Evolutionary conservation across 75 land plant genomes (phyloP).

Genomic region (Cryptomeria japonica): DNA sequence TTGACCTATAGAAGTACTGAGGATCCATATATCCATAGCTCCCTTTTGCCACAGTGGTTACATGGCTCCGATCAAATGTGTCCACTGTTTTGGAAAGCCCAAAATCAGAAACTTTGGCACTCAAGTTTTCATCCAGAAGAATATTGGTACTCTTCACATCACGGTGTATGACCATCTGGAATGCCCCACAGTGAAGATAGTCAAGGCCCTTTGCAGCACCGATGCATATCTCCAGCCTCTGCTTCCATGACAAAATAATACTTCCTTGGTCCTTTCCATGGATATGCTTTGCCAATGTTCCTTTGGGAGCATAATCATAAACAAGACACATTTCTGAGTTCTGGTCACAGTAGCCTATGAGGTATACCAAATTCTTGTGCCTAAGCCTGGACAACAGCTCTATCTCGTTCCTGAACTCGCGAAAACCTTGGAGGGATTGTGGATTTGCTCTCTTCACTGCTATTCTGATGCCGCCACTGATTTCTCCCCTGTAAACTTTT

Average conservation of each 20-base stretch:
- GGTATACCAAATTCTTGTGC: slow-evolving; percentile 26
- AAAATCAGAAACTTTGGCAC: slow-evolving; percentile 35
- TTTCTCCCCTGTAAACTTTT: slow-evolving; percentile 38
- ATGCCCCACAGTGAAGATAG: slow-evolving; percentile 33
- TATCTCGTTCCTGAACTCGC: slow-evolving; percentile 28
- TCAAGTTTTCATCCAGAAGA: slow-evolving; percentile 29
- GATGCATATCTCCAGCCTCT: slow-evolving; percentile 37
- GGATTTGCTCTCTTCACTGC: slow-evolving; percentile 30
- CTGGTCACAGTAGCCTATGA: slow-evolving; percentile 26
- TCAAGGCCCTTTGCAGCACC: slow-evolving; percentile 37
- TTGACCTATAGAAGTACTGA: slow-evolving; percentile 30
- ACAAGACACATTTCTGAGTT: slow-evolving; percentile 23
- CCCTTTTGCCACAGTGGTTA: slow-evolving; percentile 31
- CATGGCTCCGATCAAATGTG: slow-evolving; percentile 20
- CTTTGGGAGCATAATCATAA: slow-evolving; percentile 21
- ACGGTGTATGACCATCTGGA: slow-evolving; percentile 24
- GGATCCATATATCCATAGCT: slow-evolving; percentile 36
- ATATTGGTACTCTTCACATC: slow-evolving; percentile 39
- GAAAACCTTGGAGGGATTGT: slow-evolving; percentile 20
- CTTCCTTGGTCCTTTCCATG: not conserved
- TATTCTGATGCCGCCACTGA: slow-evolving; percentile 21
- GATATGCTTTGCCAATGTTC: slow-evolving; percentile 8
- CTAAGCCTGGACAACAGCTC: slow-evolving; percentile 30
- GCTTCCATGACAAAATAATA: slow-evolving; percentile 16
- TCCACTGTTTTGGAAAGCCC: slow-evolving; percentile 35